Evolutionary conservation across 1,284 basidiomycete genomes (phyloP).

Genomic region (Ustilago bromivora): DNA sequence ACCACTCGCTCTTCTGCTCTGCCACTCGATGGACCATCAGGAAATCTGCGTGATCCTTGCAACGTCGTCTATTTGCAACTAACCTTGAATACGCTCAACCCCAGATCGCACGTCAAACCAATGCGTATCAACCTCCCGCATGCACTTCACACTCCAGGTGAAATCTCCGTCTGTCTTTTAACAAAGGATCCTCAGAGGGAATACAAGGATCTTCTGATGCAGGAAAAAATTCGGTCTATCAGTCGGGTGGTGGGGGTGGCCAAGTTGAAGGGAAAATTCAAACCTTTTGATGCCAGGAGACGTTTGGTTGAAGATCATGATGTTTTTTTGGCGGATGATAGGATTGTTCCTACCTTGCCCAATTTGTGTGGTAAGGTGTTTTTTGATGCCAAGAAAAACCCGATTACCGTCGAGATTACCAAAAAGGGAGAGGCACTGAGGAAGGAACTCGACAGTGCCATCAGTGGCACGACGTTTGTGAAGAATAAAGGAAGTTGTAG

Average conservation of each 20-base stretch:
- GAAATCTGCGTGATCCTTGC: conserved; percentile 42
- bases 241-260: conserved; percentile 87
- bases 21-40: conserved; percentile 53
- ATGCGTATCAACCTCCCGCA: conserved; percentile 71
- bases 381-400: conserved; percentile 95
- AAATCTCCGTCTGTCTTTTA: conserved; percentile 85
- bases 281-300: conserved; percentile 84
- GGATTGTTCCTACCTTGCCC: conserved; percentile 87
- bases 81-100: conserved; percentile 56
- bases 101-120: conserved; percentile 58
- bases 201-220: conserved; percentile 90
- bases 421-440: conserved; percentile 82
- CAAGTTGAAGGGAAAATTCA: conserved; percentile 70
- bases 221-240: conserved; percentile 85
- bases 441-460: conserved; percentile 86
- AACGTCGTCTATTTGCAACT: conserved; percentile 62
- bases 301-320: conserved; percentile 88
- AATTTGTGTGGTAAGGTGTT: conserved; percentile 88
- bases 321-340: conserved; percentile 91
- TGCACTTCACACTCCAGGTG: conserved; percentile 83
- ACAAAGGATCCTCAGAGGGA: conserved; percentile 94
- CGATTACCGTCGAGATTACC: conserved; percentile 85
- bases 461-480: conserved; percentile 92
- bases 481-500: conserved; percentile 70
- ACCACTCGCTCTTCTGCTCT: conserved; percentile 28